Conservation (phyloP, 257 asterid genomes). For the Solanum raphanifolium region DNA sequence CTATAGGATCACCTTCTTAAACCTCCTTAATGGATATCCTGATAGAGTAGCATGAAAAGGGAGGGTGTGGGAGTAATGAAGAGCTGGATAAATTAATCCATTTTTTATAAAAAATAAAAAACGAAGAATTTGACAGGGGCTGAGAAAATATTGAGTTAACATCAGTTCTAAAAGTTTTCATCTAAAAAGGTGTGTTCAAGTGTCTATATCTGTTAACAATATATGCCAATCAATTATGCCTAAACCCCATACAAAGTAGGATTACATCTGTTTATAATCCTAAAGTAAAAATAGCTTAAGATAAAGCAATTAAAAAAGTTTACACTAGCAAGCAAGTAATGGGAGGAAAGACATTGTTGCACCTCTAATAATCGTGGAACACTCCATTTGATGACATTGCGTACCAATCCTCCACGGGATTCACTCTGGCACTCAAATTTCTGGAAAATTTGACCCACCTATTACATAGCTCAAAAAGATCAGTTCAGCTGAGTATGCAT, state of each 20-base stretch:
- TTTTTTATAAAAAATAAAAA: too few species aligned
- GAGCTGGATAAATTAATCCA: too few species aligned
- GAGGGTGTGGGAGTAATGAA: background rate
- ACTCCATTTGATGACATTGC: slow-evolving; percentile 78
- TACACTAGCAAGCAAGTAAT: background rate
- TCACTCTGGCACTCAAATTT: slow-evolving; percentile 61
- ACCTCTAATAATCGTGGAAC: slow-evolving; percentile 69
- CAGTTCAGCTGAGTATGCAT: background rate
- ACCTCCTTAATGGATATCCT: background rate
- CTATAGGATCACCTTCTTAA: background rate
- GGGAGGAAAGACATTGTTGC: background rate
- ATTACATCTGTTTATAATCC: background rate
- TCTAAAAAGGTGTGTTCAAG: background rate
- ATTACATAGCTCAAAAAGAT: background rate
- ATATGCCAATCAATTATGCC: background rate
- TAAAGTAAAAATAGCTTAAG: background rate
- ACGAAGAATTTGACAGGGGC: too few species aligned
- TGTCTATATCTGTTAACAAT: background rate
- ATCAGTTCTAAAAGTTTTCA: background rate
- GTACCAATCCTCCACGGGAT: slow-evolving; percentile 42
- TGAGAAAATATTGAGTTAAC: background rate
- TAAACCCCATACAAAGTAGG: background rate
- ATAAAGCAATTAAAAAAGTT: background rate
- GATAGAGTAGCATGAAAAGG: background rate
- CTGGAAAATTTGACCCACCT: slow-evolving; percentile 80